Conservation (phyloP, 2,329 filamentous ascomycete species). For the Leptographium procerum region DNA sequence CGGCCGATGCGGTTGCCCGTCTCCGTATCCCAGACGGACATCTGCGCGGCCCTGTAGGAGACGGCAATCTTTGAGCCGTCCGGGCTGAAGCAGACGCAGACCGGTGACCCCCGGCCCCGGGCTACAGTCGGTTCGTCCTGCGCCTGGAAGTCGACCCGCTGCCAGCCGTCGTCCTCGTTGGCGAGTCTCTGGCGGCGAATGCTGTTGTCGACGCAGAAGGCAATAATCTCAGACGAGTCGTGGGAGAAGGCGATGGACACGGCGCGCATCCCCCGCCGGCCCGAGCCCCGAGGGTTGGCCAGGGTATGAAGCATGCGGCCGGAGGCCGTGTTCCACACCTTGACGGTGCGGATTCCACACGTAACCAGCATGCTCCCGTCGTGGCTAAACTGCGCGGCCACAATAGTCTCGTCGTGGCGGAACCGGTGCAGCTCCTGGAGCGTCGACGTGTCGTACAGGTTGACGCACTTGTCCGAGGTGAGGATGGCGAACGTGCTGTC, state of each 20-base stretch:
- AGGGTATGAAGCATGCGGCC: background rate
- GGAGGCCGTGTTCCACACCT: background rate
- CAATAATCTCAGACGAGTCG: background rate
- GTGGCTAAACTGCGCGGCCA: no score
- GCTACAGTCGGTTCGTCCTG: background rate
- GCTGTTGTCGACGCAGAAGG: background rate
- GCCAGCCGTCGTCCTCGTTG: background rate
- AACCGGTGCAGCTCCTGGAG: background rate
- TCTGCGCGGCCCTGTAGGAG: background rate
- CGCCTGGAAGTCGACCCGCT: background rate
- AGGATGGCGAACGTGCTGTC: background rate
- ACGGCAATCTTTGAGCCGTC: background rate
- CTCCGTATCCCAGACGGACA: background rate
- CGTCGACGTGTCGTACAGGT: background rate
- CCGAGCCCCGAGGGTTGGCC: background rate
- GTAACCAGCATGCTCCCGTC: background rate
- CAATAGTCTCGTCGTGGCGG: background rate
- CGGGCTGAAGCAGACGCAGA: background rate
- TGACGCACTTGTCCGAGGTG: background rate
- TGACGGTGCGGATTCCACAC: background rate
- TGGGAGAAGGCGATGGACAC: background rate
- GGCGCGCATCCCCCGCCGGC: background rate
- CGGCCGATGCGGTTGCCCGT: background rate
- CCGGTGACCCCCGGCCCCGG: background rate
- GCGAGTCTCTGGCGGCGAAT: background rate